Percentiles rank a stretch among this genome's conserved stretches.
Conservation (phyloP, 2,329 filamentous ascomycete species). For the Fusarium sp. region DNA sequence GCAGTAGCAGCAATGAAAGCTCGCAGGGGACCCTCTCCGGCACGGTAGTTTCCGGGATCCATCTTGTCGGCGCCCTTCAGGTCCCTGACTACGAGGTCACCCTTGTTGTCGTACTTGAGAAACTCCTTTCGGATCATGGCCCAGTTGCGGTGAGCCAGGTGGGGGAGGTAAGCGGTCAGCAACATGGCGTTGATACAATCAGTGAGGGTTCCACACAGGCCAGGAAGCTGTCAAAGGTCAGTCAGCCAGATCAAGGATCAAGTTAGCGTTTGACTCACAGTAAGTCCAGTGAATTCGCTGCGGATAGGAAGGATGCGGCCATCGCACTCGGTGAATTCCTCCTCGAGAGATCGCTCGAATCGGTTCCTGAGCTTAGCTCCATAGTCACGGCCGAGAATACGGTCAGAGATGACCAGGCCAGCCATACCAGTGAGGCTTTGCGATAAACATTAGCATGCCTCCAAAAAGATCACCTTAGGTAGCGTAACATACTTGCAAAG, state of each 20-base stretch:
- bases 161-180: no score
- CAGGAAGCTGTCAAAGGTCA: accelerated
- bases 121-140: background rate
- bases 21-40: background rate
- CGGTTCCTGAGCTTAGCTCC: background rate
- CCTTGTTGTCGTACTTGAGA: background rate
- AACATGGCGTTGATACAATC: background rate
- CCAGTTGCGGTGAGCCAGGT: background rate
- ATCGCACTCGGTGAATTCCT: background rate
- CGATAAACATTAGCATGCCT: no score
- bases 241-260: background rate
- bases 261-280: background rate
- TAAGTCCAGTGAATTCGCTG: background rate
- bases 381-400: background rate
- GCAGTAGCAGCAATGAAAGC: background rate
- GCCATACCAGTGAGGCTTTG: background rate
- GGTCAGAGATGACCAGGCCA: background rate
- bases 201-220: background rate
- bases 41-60: background rate
- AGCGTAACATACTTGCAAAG: no score
- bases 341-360: background rate
- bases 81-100: background rate
- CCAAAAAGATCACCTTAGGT: no score
- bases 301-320: background rate
- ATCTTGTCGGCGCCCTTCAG: background rate